These are phyloP conservation scores for Gossypium trilobum DNA, from an alignment of 441 rosid genomes.

Conservation along the genomic window DNA sequence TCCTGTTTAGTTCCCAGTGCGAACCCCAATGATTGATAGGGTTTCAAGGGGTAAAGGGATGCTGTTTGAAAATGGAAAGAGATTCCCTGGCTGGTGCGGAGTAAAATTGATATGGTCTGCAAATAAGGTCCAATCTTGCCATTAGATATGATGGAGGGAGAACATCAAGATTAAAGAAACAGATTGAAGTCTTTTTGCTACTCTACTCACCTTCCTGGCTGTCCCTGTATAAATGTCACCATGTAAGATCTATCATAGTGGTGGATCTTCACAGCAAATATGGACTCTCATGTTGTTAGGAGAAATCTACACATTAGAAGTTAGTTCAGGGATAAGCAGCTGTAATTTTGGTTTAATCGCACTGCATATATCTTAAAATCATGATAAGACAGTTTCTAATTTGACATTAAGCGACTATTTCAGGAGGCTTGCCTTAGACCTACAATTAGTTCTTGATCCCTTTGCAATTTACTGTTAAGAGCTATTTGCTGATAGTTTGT, in stretches of 20 bases:
- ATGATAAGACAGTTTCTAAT: background rate
- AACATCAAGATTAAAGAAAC: no score
- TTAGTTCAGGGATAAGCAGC: background rate
- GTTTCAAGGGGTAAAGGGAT: no score
- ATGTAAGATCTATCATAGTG: background rate
- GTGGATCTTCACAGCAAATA: background rate
- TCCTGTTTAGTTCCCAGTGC: no score
- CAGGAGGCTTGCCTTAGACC: background rate
- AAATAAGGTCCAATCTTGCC: no score
- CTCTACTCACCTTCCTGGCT: background rate
- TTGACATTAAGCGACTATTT: background rate
- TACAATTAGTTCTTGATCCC: background rate
- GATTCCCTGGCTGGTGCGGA: no score
- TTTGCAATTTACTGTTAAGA: background rate
- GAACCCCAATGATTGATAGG: no score
- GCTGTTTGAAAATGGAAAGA: no score
- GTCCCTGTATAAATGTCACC: background rate
- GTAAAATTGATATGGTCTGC: no score
- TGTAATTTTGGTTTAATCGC: background rate
- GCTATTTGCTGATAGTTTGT: background rate
- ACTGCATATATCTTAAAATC: background rate
- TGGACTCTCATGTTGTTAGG: background rate
- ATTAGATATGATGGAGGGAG: no score
- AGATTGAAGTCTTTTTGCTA: background rate
- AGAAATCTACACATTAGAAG: background rate